These are phyloP conservation scores for Eucalyptus regnans DNA, from an alignment of 345 rosid genomes.

Conservation along the genomic window DNA sequence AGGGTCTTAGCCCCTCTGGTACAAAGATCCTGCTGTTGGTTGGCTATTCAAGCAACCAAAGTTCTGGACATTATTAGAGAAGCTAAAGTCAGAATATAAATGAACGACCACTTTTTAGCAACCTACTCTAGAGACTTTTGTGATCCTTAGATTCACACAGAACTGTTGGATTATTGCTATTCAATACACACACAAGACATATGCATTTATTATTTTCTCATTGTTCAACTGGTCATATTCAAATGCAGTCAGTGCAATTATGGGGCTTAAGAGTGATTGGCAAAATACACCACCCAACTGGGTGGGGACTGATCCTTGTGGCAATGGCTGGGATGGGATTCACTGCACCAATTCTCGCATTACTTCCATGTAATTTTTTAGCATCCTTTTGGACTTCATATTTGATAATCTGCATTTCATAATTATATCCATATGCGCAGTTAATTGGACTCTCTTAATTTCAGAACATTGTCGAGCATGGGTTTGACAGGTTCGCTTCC, in stretches of 20 bases:
- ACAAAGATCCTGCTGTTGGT: not conserved
- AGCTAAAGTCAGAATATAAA: not conserved
- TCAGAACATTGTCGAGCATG: slow-evolving; percentile 54
- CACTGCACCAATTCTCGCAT: slow-evolving; percentile 35
- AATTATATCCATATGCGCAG: not conserved
- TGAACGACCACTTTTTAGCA: not conserved
- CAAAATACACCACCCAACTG: slow-evolving; percentile 40
- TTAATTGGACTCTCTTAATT: not conserved
- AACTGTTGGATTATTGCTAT: not conserved
- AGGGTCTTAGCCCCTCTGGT: not conserved
- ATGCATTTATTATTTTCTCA: not conserved
- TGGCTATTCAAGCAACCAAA: not conserved
- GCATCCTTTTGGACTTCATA: not conserved
- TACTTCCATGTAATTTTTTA: slow-evolving; percentile 36
- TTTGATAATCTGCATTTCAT: not conserved
- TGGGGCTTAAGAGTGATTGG: slow-evolving; percentile 29
- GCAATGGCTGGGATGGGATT: slow-evolving; percentile 60
- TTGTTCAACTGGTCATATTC: not conserved
- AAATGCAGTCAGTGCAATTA: slow-evolving; percentile 34
- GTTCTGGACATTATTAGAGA: not conserved
- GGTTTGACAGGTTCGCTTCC: slow-evolving; percentile 46
- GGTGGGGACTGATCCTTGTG: slow-evolving; percentile 70
- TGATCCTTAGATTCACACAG: not conserved
- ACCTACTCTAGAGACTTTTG: not conserved
- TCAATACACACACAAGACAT: not conserved